A percentile compares a stretch with the other conserved stretches of the same genome.
phyloP scores from a whole-genome alignment of 768 basidiomycete species.

The Leucosporidium yakuticum region DNA sequence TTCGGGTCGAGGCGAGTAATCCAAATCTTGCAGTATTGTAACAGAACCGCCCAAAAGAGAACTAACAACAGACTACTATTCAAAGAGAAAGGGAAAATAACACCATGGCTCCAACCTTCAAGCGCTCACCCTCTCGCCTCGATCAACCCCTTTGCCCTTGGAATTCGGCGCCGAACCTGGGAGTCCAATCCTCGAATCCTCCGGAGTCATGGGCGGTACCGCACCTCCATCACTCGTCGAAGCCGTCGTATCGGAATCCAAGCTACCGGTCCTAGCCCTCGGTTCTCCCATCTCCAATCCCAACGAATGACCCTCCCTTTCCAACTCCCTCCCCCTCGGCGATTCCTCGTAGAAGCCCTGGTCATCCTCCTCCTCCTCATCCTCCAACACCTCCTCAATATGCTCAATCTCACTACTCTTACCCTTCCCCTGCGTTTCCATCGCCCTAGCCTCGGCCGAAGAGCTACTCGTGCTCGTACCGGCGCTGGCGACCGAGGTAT shows the following conservation, averaged over 20 bases:
- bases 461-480: background rate
- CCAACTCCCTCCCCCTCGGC: conserved; percentile 5
- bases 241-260: background rate
- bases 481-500: background rate
- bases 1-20: no score
- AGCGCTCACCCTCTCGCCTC: no score
- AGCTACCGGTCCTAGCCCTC: background rate
- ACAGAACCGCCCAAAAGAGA: no score
- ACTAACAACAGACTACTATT: no score
- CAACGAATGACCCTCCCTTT: no score
- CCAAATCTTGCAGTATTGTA: no score
- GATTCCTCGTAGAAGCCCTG: background rate
- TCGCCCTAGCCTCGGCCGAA: conserved; percentile 9
- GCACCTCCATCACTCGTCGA: background rate
- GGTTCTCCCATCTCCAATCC: background rate
- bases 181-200: no score
- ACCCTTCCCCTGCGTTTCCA: conserved; percentile 31
- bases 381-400: conserved; percentile 25
- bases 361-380: conserved; percentile 2
- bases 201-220: background rate
- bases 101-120: no score
- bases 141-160: no score
- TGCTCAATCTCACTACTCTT: conserved; percentile 28
- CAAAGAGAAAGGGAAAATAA: no score
- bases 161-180: no score